Evolutionary conservation across 2,329 filamentous ascomycete genomes (phyloP).

Genomic region (Penicillium concentricum): DNA sequence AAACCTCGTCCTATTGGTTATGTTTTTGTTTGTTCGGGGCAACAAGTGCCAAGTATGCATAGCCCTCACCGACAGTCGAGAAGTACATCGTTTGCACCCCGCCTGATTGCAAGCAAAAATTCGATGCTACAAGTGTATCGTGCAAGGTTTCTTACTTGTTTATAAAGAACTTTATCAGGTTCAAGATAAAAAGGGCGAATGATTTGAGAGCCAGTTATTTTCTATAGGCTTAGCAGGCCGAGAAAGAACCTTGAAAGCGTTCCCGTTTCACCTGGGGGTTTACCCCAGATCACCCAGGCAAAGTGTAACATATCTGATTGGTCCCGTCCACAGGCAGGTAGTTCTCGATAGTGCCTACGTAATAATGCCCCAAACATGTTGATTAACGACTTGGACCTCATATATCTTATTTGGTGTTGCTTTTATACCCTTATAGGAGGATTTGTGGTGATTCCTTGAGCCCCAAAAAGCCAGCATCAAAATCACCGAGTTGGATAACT

Average conservation of each 20-base stretch:
- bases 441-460: background rate
- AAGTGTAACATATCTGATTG: background rate
- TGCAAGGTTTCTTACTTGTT: background rate
- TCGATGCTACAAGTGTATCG: background rate
- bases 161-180: no score
- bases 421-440: background rate
- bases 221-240: background rate
- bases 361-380: background rate
- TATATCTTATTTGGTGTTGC: background rate
- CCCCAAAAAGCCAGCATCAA: no score
- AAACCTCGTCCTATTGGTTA: background rate
- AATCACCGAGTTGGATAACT: conserved; percentile 2
- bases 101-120: background rate
- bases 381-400: background rate
- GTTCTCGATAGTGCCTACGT: background rate
- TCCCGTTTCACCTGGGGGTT: background rate
- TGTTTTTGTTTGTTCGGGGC: background rate
- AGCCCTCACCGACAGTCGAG: background rate
- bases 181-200: background rate
- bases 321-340: background rate
- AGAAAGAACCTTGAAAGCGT: background rate
- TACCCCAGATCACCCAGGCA: background rate
- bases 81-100: background rate
- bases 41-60: background rate
- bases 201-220: background rate